These are phyloP conservation scores for Ogataea kodamae DNA, from an alignment of 805 yeast genomes.

Conservation along the genomic window DNA sequence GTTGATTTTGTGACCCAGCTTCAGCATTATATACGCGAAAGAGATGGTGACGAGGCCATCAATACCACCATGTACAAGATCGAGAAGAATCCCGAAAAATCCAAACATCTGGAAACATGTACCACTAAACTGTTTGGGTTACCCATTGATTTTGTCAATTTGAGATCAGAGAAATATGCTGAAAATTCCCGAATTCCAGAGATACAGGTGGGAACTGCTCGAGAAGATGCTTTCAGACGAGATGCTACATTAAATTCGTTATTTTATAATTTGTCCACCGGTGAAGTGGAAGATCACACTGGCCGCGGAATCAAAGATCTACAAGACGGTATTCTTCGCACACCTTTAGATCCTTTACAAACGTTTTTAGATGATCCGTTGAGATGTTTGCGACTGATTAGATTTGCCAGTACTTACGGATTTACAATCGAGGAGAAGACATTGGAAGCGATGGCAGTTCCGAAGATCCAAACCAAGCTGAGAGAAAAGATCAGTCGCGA, in stretches of 20 bases:
- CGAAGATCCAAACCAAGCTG: conserved; percentile 55
- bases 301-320: conserved; percentile 72
- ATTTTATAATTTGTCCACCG: conserved; percentile 74
- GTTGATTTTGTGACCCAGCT: conserved; percentile 75
- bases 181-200: conserved; percentile 81
- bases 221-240: conserved; percentile 85
- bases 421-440: conserved; percentile 63
- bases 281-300: conserved; percentile 81
- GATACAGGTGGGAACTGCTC: conserved; percentile 82
- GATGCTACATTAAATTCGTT: conserved; percentile 95
- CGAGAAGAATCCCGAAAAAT: conserved; percentile 89
- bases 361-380: conserved; percentile 95
- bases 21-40: conserved; percentile 43
- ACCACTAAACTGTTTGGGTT: conserved; percentile 79
- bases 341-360: conserved; percentile 80
- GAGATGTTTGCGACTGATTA: conserved; percentile 75
- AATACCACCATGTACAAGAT: conserved; percentile 64
- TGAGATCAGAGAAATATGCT: conserved; percentile 83
- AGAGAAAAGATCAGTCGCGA: conserved; percentile 80
- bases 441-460: conserved; percentile 58
- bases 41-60: conserved; percentile 20
- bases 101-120: conserved; percentile 95
- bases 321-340: conserved; percentile 64
- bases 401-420: conserved; percentile 80
- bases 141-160: conserved; percentile 92